These are phyloP conservation scores for Aurifilum marmelostoma DNA, from an alignment of 2,329 filamentous ascomycete genomes.

Conservation along the genomic window DNA sequence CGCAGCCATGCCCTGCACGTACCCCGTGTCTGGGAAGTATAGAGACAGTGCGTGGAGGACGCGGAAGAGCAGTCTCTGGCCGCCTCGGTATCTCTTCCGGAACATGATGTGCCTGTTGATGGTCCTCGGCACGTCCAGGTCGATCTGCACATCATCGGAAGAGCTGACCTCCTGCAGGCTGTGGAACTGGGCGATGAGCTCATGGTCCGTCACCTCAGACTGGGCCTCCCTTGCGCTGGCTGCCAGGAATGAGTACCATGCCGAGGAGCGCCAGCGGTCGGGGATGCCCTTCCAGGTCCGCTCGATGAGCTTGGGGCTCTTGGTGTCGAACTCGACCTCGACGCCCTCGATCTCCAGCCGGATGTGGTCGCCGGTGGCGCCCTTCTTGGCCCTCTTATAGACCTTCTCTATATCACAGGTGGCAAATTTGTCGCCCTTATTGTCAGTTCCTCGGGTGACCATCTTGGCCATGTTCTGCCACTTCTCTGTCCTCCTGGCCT, in stretches of 20 bases:
- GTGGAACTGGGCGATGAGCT: slow-evolving; percentile 73
- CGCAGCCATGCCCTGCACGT: slow-evolving; percentile 97
- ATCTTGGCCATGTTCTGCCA: slow-evolving; percentile 69
- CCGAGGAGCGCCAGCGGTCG: slow-evolving; percentile 88
- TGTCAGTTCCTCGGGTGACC: slow-evolving; percentile 52
- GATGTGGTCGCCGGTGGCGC: slow-evolving; percentile 60
- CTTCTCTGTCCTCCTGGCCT: slow-evolving; percentile 66
- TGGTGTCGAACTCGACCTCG: slow-evolving; percentile 78
- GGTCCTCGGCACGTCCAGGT: slow-evolving; percentile 92
- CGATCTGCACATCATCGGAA: slow-evolving; percentile 93
- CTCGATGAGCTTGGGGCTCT: slow-evolving; percentile 82
- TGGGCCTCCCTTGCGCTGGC: slow-evolving; percentile 70
- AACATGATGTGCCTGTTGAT: slow-evolving; percentile 99
- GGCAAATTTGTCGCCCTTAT: slow-evolving; percentile 66
- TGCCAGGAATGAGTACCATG: slow-evolving; percentile 92
- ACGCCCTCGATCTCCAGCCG: slow-evolving; percentile 59
- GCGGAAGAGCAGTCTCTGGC: slow-evolving; percentile 87
- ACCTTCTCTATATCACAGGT: slow-evolving; percentile 69
- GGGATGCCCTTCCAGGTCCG: slow-evolving; percentile 98
- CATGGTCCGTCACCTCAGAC: slow-evolving; percentile 68
- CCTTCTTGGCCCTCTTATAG: slow-evolving; percentile 68
- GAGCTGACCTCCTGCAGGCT: slow-evolving; percentile 74
- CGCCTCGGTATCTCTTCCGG: slow-evolving; percentile 84
- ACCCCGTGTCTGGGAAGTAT: slow-evolving; percentile 88
- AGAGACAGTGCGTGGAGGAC: slow-evolving; percentile 90